These are phyloP conservation scores for Candida ipomoeae DNA, from an alignment of 805 yeast genomes.

Conservation along the genomic window DNA sequence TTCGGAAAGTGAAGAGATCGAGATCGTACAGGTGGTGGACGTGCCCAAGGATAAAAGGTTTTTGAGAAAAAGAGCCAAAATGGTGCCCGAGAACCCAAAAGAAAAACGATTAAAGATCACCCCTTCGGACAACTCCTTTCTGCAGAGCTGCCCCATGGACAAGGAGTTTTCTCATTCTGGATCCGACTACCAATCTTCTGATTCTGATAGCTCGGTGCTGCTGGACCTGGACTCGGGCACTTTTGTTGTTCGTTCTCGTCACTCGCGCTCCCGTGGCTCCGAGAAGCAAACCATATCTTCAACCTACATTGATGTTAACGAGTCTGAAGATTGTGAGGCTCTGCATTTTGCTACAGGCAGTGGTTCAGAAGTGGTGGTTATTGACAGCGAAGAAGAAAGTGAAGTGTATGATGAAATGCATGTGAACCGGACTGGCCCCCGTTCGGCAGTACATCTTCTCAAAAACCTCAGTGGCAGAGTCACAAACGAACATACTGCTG, in stretches of 20 bases:
- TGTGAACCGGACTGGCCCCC: not conserved
- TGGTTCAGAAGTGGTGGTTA: not conserved
- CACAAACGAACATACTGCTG: constrained; percentile 2
- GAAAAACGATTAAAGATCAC: not conserved
- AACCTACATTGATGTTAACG: not conserved
- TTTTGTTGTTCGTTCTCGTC: not conserved
- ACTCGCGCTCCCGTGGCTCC: not conserved
- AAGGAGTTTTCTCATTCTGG: not conserved
- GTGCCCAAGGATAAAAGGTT: constrained; percentile 2
- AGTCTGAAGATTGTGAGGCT: not conserved
- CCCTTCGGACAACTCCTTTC: not conserved
- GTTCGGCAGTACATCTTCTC: constrained; percentile 24
- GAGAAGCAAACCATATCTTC: not conserved
- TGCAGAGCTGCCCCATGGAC: not conserved
- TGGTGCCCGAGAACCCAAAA: not conserved
- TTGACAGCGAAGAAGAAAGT: constrained; percentile 1
- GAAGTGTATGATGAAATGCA: not conserved
- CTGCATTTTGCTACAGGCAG: not conserved
- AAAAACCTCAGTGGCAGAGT: constrained; percentile 24
- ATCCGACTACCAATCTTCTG: not conserved
- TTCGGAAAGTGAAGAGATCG: constrained; percentile 4
- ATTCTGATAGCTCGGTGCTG: not conserved
- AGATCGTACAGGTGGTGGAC: constrained; percentile 5
- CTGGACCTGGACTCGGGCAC: not conserved
- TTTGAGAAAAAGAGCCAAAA: constrained; percentile 2